Base-by-base conservation (phyloP, 768 basidiomycete genomes). In the Amanita polypyramis region DNA sequence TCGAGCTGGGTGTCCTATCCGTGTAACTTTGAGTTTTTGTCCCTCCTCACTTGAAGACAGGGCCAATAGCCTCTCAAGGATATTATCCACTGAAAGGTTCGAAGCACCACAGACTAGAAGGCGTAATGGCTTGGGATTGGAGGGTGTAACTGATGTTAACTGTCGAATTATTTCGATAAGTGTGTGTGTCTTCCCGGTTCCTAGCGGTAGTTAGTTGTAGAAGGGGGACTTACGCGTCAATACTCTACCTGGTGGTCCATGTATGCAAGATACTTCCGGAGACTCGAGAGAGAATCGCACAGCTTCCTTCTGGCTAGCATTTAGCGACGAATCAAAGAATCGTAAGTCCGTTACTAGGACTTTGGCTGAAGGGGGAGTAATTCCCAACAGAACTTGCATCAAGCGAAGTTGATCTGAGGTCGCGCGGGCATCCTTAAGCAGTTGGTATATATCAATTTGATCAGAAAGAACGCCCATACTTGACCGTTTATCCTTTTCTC, bases 1-100 rank as follows among this genome's bases (percentile, higher is more conserved):
- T 20, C 96, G 77, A 0, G 96, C 95, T 0, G 96, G 96, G 62
- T 99, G 96, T 0, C 96, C 96, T 10, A 99, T 73, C n/a, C 96
- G 76, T 0, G 93, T 92, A 5, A 83, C 76, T 58, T 73, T 80
- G 9, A 88, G 55, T 51, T 65, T 73, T 17, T 69, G 64, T 3
- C 68, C 70, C 43, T 74, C 79, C 20, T 73, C 73, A 1, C 63
- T 55, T 0, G 64, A 51, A 10, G 83, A 80, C 3, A 87, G 65
- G 12, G 73, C 75, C 12, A 88, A 70, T 8, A 99, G 71, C 15
- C 96, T 75, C 55, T 94, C 85, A 10, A 99, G 73, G 33, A 99
- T 85, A 62, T 99, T 99, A 62, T 99, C 96, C 1, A 96, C 91
- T 1, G 94, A 86, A 43, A 99, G 70, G 56, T 99, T 96, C 2